These are phyloP conservation scores for Echria macrotheca DNA, from an alignment of 495 filamentous ascomycete species.

Conservation along the genomic window DNA sequence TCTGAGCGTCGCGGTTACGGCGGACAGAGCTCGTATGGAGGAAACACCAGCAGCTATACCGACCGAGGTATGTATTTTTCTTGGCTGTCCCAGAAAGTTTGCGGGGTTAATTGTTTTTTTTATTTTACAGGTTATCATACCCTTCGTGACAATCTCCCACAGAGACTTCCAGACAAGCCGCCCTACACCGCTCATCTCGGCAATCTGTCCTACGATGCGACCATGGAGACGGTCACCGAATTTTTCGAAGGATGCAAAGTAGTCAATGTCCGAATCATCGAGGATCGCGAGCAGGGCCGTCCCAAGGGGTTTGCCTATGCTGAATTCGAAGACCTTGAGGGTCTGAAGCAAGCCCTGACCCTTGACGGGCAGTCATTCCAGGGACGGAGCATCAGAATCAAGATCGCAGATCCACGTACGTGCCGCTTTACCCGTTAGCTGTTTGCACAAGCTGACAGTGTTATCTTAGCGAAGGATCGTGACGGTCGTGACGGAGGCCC, in stretches of 20 bases:
- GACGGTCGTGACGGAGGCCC: constrained; percentile 22
- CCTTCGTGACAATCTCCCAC: constrained; percentile 70
- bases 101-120: neutral
- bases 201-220: constrained; percentile 92
- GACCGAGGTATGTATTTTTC: constrained; percentile 31
- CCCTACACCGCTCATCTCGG: constrained; percentile 94
- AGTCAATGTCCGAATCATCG: constrained; percentile 87
- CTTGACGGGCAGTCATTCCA: constrained; percentile 73
- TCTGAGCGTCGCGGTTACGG: constrained; percentile 35
- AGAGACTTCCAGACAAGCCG: constrained; percentile 73
- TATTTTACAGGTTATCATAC: constrained; percentile 50
- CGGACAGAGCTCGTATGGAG: constrained; percentile 26
- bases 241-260: constrained; percentile 82
- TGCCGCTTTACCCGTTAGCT: neutral
- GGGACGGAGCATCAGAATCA: constrained; percentile 82
- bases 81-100: constrained; percentile 11
- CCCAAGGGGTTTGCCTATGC: constrained; percentile 98
- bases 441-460: constrained; percentile 7
- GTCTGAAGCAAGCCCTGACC: constrained; percentile 84
- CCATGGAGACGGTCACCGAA: constrained; percentile 67
- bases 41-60: constrained; percentile 21
- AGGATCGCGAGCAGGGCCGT: constrained; percentile 83
- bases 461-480: constrained; percentile 62
- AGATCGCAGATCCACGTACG: constrained; percentile 46
- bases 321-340: constrained; percentile 83